Evolutionary conservation across 495 filamentous ascomycete genomes (phyloP).

Genomic region (Neurospora sp.): DNA sequence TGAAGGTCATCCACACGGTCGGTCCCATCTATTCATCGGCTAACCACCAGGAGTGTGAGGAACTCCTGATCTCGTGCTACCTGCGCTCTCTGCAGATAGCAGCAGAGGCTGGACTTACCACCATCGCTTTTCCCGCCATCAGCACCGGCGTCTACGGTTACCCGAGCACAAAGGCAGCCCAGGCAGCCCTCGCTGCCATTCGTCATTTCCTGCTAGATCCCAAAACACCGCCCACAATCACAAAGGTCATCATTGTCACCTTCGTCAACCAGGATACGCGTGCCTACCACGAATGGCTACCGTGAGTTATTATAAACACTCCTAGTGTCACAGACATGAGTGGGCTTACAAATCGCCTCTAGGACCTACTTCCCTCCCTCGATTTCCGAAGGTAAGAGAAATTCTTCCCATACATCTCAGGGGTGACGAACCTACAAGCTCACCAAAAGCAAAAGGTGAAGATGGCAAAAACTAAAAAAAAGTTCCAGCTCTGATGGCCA

Average conservation of each 20-base stretch:
- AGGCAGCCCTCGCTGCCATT: constrained; percentile 56
- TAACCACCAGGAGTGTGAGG: constrained; percentile 31
- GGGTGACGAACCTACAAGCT: neutral
- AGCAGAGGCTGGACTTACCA: constrained; percentile 50
- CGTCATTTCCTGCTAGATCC: constrained; percentile 54
- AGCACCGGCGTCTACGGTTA: constrained; percentile 91
- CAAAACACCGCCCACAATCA: constrained; percentile 45
- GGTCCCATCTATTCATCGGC: constrained; percentile 63
- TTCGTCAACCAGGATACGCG: constrained; percentile 67
- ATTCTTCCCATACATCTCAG: neutral
- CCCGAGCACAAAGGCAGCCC: constrained; percentile 61
- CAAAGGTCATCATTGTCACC: constrained; percentile 70
- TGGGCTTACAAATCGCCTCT: neutral
- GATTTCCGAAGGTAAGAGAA: neutral
- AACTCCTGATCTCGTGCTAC: constrained; percentile 61
- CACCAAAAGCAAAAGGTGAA: neutral
- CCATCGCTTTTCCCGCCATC: constrained; percentile 72
- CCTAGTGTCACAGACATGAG: neutral
- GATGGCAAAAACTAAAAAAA: neutral
- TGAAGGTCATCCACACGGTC: constrained; percentile 79
- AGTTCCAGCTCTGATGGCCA: neutral
- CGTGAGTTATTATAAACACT: constrained; percentile 46
- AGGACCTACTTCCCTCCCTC: neutral
- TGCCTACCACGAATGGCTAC: constrained; percentile 57
- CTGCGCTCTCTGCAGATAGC: constrained; percentile 61